Evolutionary conservation across 2,329 filamentous ascomycete genomes (phyloP), one percentile per base, ranked within the genome.

Genomic region (Trichoderma pleuroti): DNA sequence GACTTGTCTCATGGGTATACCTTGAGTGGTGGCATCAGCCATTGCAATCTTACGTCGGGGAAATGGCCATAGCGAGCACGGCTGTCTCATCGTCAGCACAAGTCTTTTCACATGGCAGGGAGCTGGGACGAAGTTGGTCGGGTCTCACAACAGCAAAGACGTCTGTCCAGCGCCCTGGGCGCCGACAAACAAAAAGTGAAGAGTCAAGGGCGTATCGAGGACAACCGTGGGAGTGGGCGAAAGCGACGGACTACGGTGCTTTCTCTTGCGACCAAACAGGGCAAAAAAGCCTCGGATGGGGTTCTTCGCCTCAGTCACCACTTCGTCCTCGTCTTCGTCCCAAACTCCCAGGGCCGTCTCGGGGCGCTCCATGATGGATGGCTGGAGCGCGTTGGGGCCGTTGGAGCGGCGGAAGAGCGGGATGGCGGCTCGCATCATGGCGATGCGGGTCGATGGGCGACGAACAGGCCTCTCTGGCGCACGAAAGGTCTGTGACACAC

Each of bases 171-270:
- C 74, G 0, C 62, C 68, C 3, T 74, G 74, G 21, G 76, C 76
- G 0, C 81, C 81, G 1, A 82, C 79, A 71, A 81, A 82, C 70
- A 82, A 70, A 69, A 81, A 81, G 49, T 78, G 80, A 30, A 82
- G 69, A 12, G 75, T 74, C 11, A 79, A 64, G 5, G 77, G 78
- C 39, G 74, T 73, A 0, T 70, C 56, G 21, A 68, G 9, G 21
- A 28, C 28, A 21, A 70, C n/a, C 72, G 49, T 49, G 34, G 64
- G 64, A 39, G 69, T 71, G 10, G 64, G 71, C 36, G 71, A 71
- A 26, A 71, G 62, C 12, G 72, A 70, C 2, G 66, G 71, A 16
- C 73, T 74, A n/a, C 72, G 72, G 42, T 65, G 68, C 67, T 76
- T 79, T 34, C 77, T 74, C 72, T 79, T 81, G 5, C 75, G 75